Percentiles rank a stretch among this genome's conserved stretches.
These are phyloP conservation scores for Nothophytophthora sp. DNA, from an alignment of 352 stramenopile genomes.

Conservation along the genomic window DNA sequence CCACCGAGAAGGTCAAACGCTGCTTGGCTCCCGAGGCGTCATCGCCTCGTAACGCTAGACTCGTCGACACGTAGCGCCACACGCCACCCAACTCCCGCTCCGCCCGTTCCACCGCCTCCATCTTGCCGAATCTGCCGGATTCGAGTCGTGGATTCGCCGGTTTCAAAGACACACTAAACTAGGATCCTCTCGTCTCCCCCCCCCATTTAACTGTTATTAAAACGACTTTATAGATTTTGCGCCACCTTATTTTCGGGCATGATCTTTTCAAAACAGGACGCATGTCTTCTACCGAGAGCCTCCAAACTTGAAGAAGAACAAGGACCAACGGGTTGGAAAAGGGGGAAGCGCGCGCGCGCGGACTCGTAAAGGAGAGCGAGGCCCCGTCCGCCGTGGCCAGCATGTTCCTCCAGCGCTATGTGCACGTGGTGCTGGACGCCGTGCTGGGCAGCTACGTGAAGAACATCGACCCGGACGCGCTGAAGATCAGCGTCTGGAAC, in stretches of 20 bases:
- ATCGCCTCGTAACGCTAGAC: constrained; percentile 17
- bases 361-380: background rate
- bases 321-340: background rate
- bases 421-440: constrained; percentile 81
- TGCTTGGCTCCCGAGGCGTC: constrained; percentile 16
- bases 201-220: background rate
- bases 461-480: constrained; percentile 83
- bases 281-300: no score
- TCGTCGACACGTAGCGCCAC: constrained; percentile 44
- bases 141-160: no score
- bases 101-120: constrained; percentile 45
- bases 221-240: no score
- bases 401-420: constrained; percentile 87
- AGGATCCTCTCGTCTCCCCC: background rate
- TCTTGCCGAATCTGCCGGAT: background rate
- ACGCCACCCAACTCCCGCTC: constrained; percentile 49
- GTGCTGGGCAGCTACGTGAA: constrained; percentile 86
- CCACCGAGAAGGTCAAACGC: constrained; percentile 43
- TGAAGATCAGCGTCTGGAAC: constrained; percentile 88
- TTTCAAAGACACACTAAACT: background rate
- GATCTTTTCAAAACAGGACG: background rate
- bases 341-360: background rate
- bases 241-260: no score
- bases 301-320: no score
- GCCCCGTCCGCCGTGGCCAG: background rate